Base-by-base conservation (phyloP, 1,284 basidiomycete species). In the Ceratobasidium sp. region DNA sequence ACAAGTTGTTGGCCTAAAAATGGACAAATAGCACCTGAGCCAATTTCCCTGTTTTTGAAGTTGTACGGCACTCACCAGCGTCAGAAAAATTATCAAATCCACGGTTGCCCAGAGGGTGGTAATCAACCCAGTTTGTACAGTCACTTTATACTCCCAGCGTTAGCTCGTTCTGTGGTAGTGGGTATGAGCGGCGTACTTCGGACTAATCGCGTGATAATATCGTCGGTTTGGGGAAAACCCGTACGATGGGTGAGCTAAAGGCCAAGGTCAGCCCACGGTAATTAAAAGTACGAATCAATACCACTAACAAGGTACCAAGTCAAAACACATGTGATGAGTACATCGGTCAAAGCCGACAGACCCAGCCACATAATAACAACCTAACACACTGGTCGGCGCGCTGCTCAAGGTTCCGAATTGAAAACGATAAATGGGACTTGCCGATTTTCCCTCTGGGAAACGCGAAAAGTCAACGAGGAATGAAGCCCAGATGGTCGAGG, bases 141-240 rank as follows among this genome's bases (percentile, higher is more conserved):
- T 82, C 56, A 83, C 84, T 82, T 76, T 19, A 37, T 19, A 29
- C 1, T 27, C 48, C 9, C n/a, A 53, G 31, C 66, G 75, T 65
- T 22, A 22, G 22, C 54, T 29, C 51, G 6, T 41, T 61, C 6
- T 3, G n/a, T 27, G 16, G 48, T 7, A 22, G 9, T 11, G 14
- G 4, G 13, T 8, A 39, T 13, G 37, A 22, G 13, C 1, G 13
- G 80, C 83, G 68, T 75, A 86, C 86, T 66, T 69, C 84, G 80
- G 56, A 86, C 85, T 63, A 87, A 84, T 61, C 79, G 80, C 77
- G 83, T 82, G 27, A 84, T 79, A 31, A 81, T 76, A 74, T 82
- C 81, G 71, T 84, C 82, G 0, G 82, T 83, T 2, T 78, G 76
- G n/a, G 79, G 76, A 63, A 82, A 82, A 1, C 82, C 82, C 0